Evolutionary conservation across 352 stramenopile species (phyloP), one percentile per base, ranked within the genome.

Genomic region (Pythium oligandrum): DNA sequence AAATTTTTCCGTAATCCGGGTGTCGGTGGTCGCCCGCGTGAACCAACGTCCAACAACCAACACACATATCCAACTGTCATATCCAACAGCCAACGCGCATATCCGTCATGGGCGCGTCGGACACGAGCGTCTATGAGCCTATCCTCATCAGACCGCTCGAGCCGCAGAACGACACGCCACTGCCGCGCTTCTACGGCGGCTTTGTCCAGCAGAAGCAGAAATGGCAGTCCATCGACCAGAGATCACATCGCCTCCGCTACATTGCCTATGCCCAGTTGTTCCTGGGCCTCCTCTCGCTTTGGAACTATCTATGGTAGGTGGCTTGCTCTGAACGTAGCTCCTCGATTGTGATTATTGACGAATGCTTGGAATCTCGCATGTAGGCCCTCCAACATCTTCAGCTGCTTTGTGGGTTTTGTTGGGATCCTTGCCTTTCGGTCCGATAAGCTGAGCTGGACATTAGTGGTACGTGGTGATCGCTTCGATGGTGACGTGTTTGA

Each of bases 131-230:
- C 11, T 63, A 63, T 42, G 50, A 59, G 40, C 55, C 60, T 10
- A 62, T 68, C 40, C 51, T 63, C 36, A 10, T 56, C 9, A 48
- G 36, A 6, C 55, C 55, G 43, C 49, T 12, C 38, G 38, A 42
- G 38, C 12, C 38, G 38, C 7, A 8, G 38, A 5, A 53, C 48
- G 46, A 40, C 26, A 48, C 52, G 45, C 68, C 61, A 53, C 71
- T 69, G 1, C 64, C 68, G 44, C 67, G 70, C 30, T 68, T 59
- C 47, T 90, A 90, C 65, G 75, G 75, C 49, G 78, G 80, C 49
- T 88, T 93, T 45, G 79, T 86, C 65, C 73, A 87, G 39, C 80
- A 93, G 55, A 93, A 93, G 63, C 76, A 71, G 50, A 63, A 70
- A 51, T 93, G 83, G 83, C 70, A 67, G 31, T 77, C 76, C 12